Percentiles rank a stretch among this genome's conserved stretches.
Evolutionary conservation across 2,329 filamentous ascomycete species (phyloP).

Genomic region (Lecanicillium sp.): DNA sequence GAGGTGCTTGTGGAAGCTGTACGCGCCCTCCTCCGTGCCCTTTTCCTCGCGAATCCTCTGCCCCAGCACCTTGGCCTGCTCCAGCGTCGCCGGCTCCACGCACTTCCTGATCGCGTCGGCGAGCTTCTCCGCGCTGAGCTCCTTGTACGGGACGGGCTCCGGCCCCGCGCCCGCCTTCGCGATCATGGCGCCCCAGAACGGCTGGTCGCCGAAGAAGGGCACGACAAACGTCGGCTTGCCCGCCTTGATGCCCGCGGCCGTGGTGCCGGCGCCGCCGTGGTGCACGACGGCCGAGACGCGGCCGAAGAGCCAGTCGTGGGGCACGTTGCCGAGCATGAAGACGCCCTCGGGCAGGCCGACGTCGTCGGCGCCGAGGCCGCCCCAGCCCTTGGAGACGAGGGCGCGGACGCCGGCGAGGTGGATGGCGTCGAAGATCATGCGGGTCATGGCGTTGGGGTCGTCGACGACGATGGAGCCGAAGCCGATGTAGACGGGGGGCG

Average conservation of each 20-base stretch:
- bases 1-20: slow-evolving; percentile 66
- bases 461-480: slow-evolving; percentile 81
- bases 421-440: slow-evolving; percentile 66
- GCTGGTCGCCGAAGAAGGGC: slow-evolving; percentile 82
- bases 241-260: slow-evolving; percentile 74
- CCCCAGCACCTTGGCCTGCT: slow-evolving; percentile 53
- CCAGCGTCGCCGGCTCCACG: slow-evolving; percentile 52
- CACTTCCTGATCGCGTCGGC: slow-evolving; percentile 58
- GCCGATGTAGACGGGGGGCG: slow-evolving; percentile 73
- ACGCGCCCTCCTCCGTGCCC: slow-evolving; percentile 56
- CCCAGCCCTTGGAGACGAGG: slow-evolving; percentile 83
- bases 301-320: slow-evolving; percentile 85
- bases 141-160: slow-evolving; percentile 60
- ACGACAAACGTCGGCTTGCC: slow-evolving; percentile 78
- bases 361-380: slow-evolving; percentile 69
- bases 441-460: slow-evolving; percentile 64
- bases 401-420: slow-evolving; percentile 63
- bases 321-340: slow-evolving; percentile 78
- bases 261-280: slow-evolving; percentile 83
- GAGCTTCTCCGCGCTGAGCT: slow-evolving; percentile 60
- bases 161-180: slow-evolving; percentile 67
- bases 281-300: slow-evolving; percentile 78
- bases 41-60: slow-evolving; percentile 60
- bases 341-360: slow-evolving; percentile 66
- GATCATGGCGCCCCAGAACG: slow-evolving; percentile 77